These are phyloP conservation scores for Tetrahymena borealis DNA, from an alignment of 73 alveolate genomes.

Conservation along the genomic window DNA sequence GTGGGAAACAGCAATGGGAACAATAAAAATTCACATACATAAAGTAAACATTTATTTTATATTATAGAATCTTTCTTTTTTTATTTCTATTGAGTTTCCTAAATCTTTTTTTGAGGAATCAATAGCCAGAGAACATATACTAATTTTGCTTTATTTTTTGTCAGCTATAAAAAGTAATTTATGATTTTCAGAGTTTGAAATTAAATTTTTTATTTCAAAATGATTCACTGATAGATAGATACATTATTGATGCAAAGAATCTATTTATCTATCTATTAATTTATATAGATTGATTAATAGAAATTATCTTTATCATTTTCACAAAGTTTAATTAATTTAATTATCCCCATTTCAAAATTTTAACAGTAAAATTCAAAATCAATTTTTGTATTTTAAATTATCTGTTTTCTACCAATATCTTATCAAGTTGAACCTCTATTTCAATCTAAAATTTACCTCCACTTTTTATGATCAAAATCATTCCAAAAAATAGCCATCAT, in stretches of 20 bases:
- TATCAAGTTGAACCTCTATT: background rate
- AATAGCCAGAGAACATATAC: too few species aligned
- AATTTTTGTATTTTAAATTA: background rate
- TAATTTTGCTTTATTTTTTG: background rate
- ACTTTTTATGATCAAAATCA: too few species aligned
- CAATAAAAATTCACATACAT: too few species aligned
- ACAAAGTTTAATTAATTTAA: background rate
- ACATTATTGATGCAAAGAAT: background rate
- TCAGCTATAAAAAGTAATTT: background rate
- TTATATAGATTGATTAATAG: background rate
- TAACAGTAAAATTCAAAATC: background rate
- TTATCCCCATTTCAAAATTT: background rate
- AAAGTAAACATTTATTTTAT: too few species aligned
- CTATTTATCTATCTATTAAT: background rate
- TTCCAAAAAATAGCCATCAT: too few species aligned
- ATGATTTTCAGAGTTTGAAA: background rate
- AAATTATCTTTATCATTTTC: too few species aligned
- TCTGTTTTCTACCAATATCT: background rate
- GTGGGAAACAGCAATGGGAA: too few species aligned
- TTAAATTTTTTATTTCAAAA: background rate
- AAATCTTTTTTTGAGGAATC: too few species aligned
- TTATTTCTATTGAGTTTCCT: too few species aligned
- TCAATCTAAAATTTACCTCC: background rate
- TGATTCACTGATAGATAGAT: background rate
- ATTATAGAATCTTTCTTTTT: too few species aligned